A percentile compares a stretch with the other conserved stretches of the same genome.
Conservation (phyloP, 2,329 filamentous ascomycete genomes). For the Diaporthe helianthi region DNA sequence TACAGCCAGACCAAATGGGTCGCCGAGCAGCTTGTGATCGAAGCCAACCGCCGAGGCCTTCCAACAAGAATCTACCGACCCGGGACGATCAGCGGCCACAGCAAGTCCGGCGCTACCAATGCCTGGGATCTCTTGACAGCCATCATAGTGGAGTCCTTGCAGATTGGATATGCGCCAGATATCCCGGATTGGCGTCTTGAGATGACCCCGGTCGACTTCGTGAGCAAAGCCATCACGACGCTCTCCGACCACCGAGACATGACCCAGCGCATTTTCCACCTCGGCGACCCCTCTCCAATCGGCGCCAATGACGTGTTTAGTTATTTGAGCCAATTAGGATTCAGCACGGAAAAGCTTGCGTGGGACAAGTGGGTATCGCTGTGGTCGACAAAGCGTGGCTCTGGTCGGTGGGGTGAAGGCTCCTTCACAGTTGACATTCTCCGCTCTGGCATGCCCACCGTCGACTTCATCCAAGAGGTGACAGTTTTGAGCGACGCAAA, state of each 20-base stretch:
- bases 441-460: slow-evolving; percentile 79
- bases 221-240: slow-evolving; percentile 75
- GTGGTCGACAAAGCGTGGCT: slow-evolving; percentile 75
- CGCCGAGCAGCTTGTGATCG: slow-evolving; percentile 75
- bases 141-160: slow-evolving; percentile 77
- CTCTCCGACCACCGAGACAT: slow-evolving; percentile 69
- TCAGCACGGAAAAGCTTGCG: slow-evolving; percentile 68
- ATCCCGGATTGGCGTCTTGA: slow-evolving; percentile 79
- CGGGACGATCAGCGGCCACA: slow-evolving; percentile 82
- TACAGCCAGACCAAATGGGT: slow-evolving; percentile 87
- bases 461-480: slow-evolving; percentile 73
- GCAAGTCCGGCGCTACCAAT: slow-evolving; percentile 76
- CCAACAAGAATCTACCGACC: slow-evolving; percentile 75
- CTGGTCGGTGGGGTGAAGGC: slow-evolving; percentile 69
- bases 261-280: slow-evolving; percentile 73
- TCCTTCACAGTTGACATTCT: slow-evolving; percentile 82
- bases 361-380: slow-evolving; percentile 79
- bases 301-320: slow-evolving; percentile 71
- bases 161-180: slow-evolving; percentile 73
- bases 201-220: slow-evolving; percentile 86
- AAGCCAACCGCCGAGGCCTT: slow-evolving; percentile 72
- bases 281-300: slow-evolving; percentile 76
- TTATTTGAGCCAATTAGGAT: slow-evolving; percentile 70
- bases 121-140: slow-evolving; percentile 80
- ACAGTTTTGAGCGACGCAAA: slow-evolving; percentile 76